A percentile compares a stretch with the other conserved stretches of the same genome.
Conservation (phyloP, 495 filamentous ascomycete genomes). For the Copromyces sp. region DNA sequence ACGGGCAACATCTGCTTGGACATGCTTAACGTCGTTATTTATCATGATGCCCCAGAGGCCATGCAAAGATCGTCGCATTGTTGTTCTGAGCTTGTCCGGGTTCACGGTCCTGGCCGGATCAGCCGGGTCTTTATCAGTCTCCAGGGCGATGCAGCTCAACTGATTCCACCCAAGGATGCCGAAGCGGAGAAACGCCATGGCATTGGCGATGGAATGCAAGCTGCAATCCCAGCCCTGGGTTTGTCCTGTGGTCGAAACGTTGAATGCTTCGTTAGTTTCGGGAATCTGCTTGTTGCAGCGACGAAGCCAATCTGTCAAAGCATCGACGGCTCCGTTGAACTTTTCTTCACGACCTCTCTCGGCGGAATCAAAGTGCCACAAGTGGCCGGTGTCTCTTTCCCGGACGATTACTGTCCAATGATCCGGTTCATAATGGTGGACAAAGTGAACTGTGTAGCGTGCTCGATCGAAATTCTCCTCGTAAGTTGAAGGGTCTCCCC, state of each 20-base stretch:
- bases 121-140: background rate
- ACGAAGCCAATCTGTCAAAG: background rate
- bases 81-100: background rate
- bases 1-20: background rate
- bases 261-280: background rate
- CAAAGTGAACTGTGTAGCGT: constrained; percentile 1
- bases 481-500: background rate
- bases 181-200: constrained; percentile 10
- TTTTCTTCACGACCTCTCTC: background rate
- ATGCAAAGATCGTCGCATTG: background rate
- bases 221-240: constrained; percentile 6
- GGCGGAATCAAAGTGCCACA: constrained; percentile 2
- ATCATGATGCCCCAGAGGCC: background rate
- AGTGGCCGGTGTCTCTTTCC: background rate
- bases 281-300: background rate
- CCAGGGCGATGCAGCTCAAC: background rate
- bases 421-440: background rate
- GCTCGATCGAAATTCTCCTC: background rate
- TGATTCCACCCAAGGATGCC: constrained; percentile 11
- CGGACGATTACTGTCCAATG: constrained; percentile 4
- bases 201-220: constrained; percentile 9
- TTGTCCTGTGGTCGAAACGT: background rate
- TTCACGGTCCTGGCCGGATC: background rate
- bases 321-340: background rate
- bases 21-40: background rate